Base-by-base conservation (phyloP, 345 rosid species). In the Aethionema arabicum region DNA sequence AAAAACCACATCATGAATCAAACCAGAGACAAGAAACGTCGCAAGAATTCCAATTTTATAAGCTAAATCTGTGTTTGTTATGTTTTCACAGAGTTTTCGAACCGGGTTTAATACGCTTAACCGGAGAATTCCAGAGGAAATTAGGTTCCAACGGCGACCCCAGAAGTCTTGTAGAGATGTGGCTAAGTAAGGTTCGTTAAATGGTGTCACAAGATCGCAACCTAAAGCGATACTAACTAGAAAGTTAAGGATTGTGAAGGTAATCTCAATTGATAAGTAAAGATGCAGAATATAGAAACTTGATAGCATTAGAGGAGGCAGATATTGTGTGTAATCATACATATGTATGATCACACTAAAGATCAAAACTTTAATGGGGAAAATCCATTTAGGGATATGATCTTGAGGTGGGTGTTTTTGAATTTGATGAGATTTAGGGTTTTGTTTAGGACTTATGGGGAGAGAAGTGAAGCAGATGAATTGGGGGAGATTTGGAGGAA, bases 161-260 rank as follows among this genome's bases (percentile, higher is more conserved):
- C 83, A 78, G 21, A 81, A 80, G 53, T 80, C 82, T 66, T 83
- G 82, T 0, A 83, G 56, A 5, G 88, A 83, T 10, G 82, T 79
- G 32, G 83, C 56, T 11, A 73, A 37, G 38, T 73, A 81, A 2
- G 79, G 80, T 8, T 81, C 69, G 9, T 76, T 12, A 12, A 68
- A 80, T 5, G 64, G 80, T 13, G 76, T 38, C 30, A 72, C 76
- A 4, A 76, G 67, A 47, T 78, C 76, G 13, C 68, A 8, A 0
- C 69, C 61, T 7, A 68, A 12, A 16, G 53, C 3, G 33, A 54
- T 55, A 32, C 6, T 55, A 0, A 27, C 65, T 14, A 68, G 10
- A 2, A 32, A 53, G 9, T 47, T 70, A 10, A 9, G 16, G 2
- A 64, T 0, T 3, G 71, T 76, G 4, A 78, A 59, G n/a, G 72